A percentile compares a stretch with the other conserved stretches of the same genome.
phyloP scores from a whole-genome alignment of 2,329 filamentous ascomycete species.

The Diplodia sapinea region DNA sequence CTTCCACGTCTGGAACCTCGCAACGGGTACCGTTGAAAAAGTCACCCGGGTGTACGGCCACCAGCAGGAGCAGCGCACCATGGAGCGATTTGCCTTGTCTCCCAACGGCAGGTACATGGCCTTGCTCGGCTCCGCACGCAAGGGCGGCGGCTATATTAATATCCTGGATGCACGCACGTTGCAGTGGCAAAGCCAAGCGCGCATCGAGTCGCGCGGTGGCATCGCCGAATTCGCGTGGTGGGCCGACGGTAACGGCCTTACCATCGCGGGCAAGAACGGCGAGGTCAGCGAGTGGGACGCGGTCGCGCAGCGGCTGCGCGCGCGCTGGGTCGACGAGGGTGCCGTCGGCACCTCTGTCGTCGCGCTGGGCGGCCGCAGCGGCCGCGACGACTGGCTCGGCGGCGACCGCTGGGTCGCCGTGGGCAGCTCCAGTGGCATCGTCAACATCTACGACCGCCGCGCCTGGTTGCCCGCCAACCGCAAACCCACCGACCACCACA shows the following conservation, averaged over 20 bases:
- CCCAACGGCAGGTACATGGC: constrained; percentile 88
- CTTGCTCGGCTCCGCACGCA: constrained; percentile 76
- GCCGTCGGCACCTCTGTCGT: constrained; percentile 81
- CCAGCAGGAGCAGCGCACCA: constrained; percentile 80
- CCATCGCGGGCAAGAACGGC: constrained; percentile 82
- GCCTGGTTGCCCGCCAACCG: constrained; percentile 55
- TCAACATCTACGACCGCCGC: constrained; percentile 89
- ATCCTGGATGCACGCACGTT: constrained; percentile 78
- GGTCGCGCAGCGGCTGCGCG: constrained; percentile 70
- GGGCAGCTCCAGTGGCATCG: constrained; percentile 83
- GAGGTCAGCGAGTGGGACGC: constrained; percentile 90
- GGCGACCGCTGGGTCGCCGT: constrained; percentile 88
- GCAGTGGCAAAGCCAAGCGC: constrained; percentile 85
- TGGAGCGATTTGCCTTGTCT: constrained; percentile 88
- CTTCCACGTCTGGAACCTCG: constrained; percentile 93
- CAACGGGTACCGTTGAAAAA: constrained; percentile 81
- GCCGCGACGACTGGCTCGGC: constrained; percentile 66
- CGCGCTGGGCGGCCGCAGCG: constrained; percentile 73
- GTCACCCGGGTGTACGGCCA: constrained; percentile 77
- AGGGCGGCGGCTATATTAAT: constrained; percentile 88
- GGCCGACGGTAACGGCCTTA: constrained; percentile 80
- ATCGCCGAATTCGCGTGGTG: constrained; percentile 95
- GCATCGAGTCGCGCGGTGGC: constrained; percentile 80
- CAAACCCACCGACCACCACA: constrained; percentile 38
- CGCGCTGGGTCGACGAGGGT: constrained; percentile 88